Percentiles rank a stretch among this genome's conserved stretches.
phyloP scores from a whole-genome alignment of 257 asterid genomes.

The Solanum sparsipilum region DNA sequence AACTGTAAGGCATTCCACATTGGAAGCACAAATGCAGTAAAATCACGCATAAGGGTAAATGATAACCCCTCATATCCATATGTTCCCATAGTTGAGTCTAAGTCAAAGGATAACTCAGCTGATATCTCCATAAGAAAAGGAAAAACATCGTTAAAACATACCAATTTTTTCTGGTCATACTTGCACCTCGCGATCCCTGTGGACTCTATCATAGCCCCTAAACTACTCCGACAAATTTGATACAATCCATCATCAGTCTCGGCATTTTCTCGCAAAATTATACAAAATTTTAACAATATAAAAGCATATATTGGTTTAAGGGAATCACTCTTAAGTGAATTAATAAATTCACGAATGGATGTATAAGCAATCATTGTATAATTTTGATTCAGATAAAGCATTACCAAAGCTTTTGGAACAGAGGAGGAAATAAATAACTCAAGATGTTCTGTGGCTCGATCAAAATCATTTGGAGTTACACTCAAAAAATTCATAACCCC shows the following conservation, averaged over 20 bases:
- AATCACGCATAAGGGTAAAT: slow-evolving; percentile 34
- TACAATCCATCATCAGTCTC: slow-evolving; percentile 35
- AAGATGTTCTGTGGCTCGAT: background rate
- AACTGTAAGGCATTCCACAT: slow-evolving; percentile 23
- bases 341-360: slow-evolving; percentile 40
- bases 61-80: slow-evolving; percentile 16
- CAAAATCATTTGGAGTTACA: background rate
- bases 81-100: slow-evolving; percentile 19
- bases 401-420: background rate
- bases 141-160: slow-evolving; percentile 36
- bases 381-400: slow-evolving; percentile 28
- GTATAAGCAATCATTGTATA: slow-evolving; percentile 33
- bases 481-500: background rate
- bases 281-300: slow-evolving; percentile 44
- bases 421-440: background rate
- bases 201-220: slow-evolving; percentile 14
- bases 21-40: slow-evolving; percentile 30
- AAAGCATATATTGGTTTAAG: slow-evolving; percentile 21
- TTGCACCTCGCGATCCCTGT: slow-evolving; percentile 1
- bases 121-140: slow-evolving; percentile 52
- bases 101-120: slow-evolving; percentile 22
- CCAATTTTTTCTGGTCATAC: slow-evolving; percentile 4
- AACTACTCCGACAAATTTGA: slow-evolving; percentile 31
- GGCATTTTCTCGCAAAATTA: slow-evolving; percentile 21
- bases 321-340: slow-evolving; percentile 16